Base-by-base conservation (phyloP, 805 yeast genomes). In the Maudiozyma barnettii region DNA sequence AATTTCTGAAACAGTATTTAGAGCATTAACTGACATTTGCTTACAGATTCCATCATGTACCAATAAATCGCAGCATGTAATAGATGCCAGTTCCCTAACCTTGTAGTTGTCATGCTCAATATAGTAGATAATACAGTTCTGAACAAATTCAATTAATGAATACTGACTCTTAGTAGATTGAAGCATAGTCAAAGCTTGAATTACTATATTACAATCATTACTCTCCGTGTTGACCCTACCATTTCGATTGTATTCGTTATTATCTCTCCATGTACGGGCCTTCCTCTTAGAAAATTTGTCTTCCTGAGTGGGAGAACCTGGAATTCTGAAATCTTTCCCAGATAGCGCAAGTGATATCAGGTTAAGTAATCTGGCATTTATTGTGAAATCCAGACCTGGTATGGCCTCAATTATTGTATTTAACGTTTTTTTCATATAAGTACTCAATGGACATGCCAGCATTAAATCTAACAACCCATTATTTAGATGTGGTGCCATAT, bases 81-180 rank as follows among this genome's bases (percentile, higher is more conserved):
- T 66, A 0, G 95, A 88, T 0, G 97, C 91, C 2, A 82, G 76
- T 57, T 82, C 78, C 45, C 97, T 74, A 6, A 91, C 89, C 45
- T 79, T 81, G 1, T 88, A 75, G 56, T 78, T 79, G 44, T 76
- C 79, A 62, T 85, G 90, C 45, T 86, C 90, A 46, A 89, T 75
- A 64, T 90, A 91, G 6, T 79, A 73, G 13, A 88, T 75, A 0
- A 88, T 82, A 51, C 93, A 84, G 56, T 77, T 78, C 44, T 93
- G 75, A 21, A 89, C 95, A 68, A 89, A 86, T 55, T 90, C 96
- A 36, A 85, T 82, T 49, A 90, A 69, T 6, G 88, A 81, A 53
- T 81, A 82, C 46, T 74, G 78, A 63, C 88, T 87, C 44, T 81
- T 77, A 59, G 90, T 87, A 39, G 71, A 75, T 21, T 81, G 76